phyloP scores from a whole-genome alignment of 441 rosid genomes.

The Arabidopsis lyrata region DNA sequence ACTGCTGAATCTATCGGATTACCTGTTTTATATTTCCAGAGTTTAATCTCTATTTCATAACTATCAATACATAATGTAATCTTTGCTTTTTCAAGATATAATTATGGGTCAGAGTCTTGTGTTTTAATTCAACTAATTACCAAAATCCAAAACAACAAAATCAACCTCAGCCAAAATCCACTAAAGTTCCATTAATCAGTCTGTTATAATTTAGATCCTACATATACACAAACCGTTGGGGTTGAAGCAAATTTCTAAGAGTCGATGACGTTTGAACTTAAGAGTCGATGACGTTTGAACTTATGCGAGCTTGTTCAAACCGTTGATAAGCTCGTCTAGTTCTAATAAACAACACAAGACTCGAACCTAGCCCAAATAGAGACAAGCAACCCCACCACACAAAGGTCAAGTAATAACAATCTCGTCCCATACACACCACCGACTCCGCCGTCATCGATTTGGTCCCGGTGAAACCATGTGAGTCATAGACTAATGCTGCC shows the following conservation, averaged over 20 bases:
- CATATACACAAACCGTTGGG: conserved; percentile 18
- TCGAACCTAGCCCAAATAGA: conserved; percentile 66
- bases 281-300: conserved; percentile 27
- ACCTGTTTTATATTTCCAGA: no score
- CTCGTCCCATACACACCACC: conserved; percentile 77
- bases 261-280: conserved; percentile 32
- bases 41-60: no score
- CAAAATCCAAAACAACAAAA: not conserved
- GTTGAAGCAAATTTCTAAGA: conserved; percentile 16
- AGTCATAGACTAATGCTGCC: conserved; percentile 87
- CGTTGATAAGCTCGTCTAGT: conserved; percentile 83
- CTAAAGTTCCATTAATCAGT: not conserved
- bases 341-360: conserved; percentile 76
- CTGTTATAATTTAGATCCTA: conserved; percentile 19
- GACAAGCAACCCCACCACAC: conserved; percentile 92
- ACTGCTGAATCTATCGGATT: no score
- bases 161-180: not conserved
- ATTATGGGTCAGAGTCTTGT: not conserved
- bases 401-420: conserved; percentile 83
- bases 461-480: conserved; percentile 46
- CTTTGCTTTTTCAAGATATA: not conserved
- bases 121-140: not conserved
- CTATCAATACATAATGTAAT: no score
- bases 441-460: conserved; percentile 48
- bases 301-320: conserved; percentile 69